phyloP scores from a whole-genome alignment of 805 yeast genomes.

The Isabelozyma gotoi region DNA sequence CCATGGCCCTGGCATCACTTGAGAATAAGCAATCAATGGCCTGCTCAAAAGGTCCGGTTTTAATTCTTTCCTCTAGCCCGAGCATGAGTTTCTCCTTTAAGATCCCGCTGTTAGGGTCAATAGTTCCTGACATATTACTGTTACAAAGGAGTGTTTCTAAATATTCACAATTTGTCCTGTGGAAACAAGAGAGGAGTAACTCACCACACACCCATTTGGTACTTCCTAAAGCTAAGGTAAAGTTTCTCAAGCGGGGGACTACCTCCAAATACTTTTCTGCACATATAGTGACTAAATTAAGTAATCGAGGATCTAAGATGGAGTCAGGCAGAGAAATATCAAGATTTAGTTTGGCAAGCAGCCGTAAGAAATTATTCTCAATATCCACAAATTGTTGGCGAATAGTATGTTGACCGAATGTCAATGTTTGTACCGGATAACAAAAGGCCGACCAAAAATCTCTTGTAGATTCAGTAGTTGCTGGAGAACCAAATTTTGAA shows the following conservation, averaged over 20 bases:
- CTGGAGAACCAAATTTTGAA: too few relatives aligned
- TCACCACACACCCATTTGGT: conserved; percentile 4
- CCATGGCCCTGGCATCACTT: conserved; percentile 1
- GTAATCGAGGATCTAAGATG: conserved; percentile 2
- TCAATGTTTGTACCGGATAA: neutral
- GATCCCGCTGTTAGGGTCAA: neutral
- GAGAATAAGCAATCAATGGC: neutral
- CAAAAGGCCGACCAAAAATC: conserved; percentile 3
- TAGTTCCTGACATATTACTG: neutral
- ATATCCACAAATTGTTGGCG: conserved; percentile 2
- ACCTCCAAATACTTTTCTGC: conserved; percentile 3
- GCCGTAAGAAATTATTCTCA: conserved; percentile 1
- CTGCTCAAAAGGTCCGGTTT: conserved; percentile 3
- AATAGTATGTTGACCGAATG: conserved; percentile 2
- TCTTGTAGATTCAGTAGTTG: neutral
- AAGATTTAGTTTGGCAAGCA: neutral
- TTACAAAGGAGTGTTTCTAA: conserved; percentile 1
- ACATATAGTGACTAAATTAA: conserved; percentile 1
- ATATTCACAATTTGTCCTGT: conserved; percentile 1
- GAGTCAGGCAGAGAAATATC: conserved; percentile 2
- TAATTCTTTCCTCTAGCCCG: conserved; percentile 1
- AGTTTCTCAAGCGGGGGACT: conserved; percentile 2
- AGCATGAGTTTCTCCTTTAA: conserved; percentile 2
- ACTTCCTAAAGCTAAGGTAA: conserved; percentile 4
- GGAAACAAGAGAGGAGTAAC: conserved; percentile 3